phyloP scores from a whole-genome alignment of 352 stramenopile genomes.

The Phytopythium chamaehyphon region DNA sequence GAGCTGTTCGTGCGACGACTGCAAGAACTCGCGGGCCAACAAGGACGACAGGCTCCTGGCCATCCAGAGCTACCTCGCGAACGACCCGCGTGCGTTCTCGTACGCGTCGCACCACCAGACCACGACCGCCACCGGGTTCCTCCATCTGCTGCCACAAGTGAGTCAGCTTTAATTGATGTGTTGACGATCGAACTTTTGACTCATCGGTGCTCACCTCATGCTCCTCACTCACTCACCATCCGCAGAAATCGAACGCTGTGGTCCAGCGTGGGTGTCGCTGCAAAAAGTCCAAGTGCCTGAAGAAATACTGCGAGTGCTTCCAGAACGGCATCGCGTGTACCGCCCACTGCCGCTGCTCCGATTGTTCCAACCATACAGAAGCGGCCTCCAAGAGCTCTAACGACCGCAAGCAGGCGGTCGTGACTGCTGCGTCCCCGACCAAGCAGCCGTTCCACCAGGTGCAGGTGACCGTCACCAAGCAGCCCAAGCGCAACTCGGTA shows the following conservation, averaged over 20 bases:
- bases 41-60: conserved; percentile 62
- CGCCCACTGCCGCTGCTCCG: conserved; percentile 91
- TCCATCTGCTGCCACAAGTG: conserved; percentile 68
- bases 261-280: conserved; percentile 91
- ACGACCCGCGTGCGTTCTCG: conserved; percentile 75
- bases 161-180: not conserved
- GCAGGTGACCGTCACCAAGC: conserved; percentile 69
- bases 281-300: conserved; percentile 97
- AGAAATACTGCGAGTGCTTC: conserved; percentile 99
- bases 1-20: conserved; percentile 65
- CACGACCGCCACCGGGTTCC: conserved; percentile 36
- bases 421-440: not conserved
- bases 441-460: conserved; percentile 41
- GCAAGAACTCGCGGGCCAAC: conserved; percentile 59
- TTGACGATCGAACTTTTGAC: not conserved
- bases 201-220: not conserved
- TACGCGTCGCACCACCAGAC: conserved; percentile 34
- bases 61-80: conserved; percentile 74
- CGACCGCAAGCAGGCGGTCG: conserved; percentile 6
- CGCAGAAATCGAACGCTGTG: conserved; percentile 62
- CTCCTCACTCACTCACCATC: not conserved
- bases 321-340: conserved; percentile 90
- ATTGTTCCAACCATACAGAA: conserved; percentile 90
- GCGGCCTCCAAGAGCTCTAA: conserved; percentile 21
- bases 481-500: conserved; percentile 56